Percentiles rank a stretch among this genome's conserved stretches.
Conservation (phyloP, 352 stramenopile genomes). For the Phytopythium helicoides region DNA sequence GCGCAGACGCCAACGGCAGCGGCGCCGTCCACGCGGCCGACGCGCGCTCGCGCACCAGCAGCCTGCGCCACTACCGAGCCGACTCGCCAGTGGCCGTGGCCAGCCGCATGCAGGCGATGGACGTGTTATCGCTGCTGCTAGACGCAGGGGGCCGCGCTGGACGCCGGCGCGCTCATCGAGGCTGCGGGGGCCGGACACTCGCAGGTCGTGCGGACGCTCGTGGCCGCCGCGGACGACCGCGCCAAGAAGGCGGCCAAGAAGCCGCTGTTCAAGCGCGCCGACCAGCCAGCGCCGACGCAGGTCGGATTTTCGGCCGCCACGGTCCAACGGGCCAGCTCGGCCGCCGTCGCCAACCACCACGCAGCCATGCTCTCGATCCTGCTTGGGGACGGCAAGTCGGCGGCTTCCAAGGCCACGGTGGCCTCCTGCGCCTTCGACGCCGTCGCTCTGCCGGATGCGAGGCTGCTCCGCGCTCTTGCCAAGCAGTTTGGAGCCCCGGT, state of each 20-base stretch:
- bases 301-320: constrained; percentile 14
- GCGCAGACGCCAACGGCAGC: constrained; percentile 51
- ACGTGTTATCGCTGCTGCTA: constrained; percentile 58
- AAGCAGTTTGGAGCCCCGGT: constrained; percentile 9
- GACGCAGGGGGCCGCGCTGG: constrained; percentile 53
- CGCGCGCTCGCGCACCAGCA: constrained; percentile 2
- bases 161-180: constrained; percentile 54
- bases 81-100: constrained; percentile 36
- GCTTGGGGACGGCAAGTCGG: constrained; percentile 43
- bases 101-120: constrained; percentile 32
- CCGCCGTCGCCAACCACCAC: constrained; percentile 48
- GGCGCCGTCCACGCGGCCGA: background rate
- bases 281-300: constrained; percentile 13
- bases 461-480: constrained; percentile 49
- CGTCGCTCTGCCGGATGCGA: constrained; percentile 40
- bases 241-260: constrained; percentile 1
- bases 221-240: constrained; percentile 22
- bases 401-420: constrained; percentile 25
- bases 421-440: constrained; percentile 48
- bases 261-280: constrained; percentile 7
- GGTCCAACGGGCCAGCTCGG: constrained; percentile 45
- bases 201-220: constrained; percentile 34
- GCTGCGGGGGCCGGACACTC: constrained; percentile 36
- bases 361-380: constrained; percentile 37
- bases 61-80: constrained; percentile 24